Percentiles rank a stretch among this genome's conserved stretches.
Evolutionary conservation across 164 flowering plant species (phyloP).

Genomic region (Umbellularia californica): DNA sequence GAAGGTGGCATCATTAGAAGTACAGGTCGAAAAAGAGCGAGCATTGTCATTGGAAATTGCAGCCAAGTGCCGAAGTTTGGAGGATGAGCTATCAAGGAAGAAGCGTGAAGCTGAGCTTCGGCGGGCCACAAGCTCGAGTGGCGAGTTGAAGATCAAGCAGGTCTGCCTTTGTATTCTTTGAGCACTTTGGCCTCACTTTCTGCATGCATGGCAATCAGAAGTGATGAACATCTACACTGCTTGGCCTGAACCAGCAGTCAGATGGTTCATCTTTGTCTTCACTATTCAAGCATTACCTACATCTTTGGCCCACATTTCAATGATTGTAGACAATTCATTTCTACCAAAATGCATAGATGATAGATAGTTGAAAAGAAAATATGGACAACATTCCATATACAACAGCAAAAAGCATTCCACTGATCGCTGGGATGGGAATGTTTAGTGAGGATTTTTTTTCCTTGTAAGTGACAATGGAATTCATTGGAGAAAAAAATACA

Average conservation of each 20-base stretch:
- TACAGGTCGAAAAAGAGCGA: constrained; percentile 9
- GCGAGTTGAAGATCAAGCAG: constrained; percentile 63
- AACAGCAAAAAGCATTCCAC: too few species aligned
- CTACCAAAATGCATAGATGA: background rate
- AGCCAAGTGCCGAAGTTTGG: constrained; percentile 21
- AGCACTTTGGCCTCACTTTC: background rate
- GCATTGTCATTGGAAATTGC: constrained; percentile 5
- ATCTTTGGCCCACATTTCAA: background rate
- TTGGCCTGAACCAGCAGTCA: background rate
- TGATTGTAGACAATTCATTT: background rate
- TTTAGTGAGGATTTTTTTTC: too few species aligned
- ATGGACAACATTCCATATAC: too few species aligned
- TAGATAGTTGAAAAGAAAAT: too few species aligned
- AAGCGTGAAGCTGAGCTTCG: constrained; percentile 38
- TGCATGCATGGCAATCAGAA: background rate
- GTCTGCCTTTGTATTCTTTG: constrained; percentile 15
- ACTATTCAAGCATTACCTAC: background rate
- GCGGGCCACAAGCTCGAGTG: constrained; percentile 27
- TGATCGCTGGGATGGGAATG: too few species aligned
- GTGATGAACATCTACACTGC: background rate
- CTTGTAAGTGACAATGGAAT: too few species aligned
- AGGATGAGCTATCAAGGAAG: constrained; percentile 46
- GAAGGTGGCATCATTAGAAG: constrained; percentile 44
- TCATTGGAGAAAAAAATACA: too few species aligned
- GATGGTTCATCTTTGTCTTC: background rate